Base-by-base conservation (phyloP, 2,329 filamentous ascomycete species). In the Tolypocladium tropicale region DNA sequence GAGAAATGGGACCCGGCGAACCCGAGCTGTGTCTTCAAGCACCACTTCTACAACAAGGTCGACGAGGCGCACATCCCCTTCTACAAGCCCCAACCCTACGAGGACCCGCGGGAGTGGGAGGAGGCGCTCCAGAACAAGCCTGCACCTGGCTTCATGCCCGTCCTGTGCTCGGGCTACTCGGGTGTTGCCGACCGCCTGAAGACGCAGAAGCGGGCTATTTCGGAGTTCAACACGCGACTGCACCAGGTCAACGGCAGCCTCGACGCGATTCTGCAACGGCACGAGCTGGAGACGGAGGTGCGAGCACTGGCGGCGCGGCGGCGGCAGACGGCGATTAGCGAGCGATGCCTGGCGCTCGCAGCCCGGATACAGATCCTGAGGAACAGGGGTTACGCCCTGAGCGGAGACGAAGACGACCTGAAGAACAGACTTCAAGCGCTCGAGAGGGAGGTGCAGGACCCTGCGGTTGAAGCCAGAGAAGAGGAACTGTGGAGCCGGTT, bases 11-110 rank as follows among this genome's bases (percentile, higher is more conserved):
- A 88, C 59, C 84, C 88, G 1, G 71, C 78, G 30, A 81, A 78
- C 68, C 78, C 83, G 25, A 83, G 83, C 67, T 91, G 88, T 64
- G 82, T 81, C 32, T 90, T 94, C 74, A 88, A 90, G 70, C 78
- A 88, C 67, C 93, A 93, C 75, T 90, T 94, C 70, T 95, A 94
- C 78, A 94, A 94, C 73, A 84, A 89, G 62, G 88, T 92, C 60
- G 85, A 88, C 60, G 83, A 88, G 64, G 81, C 83, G 54, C 80
- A 81, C 67, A 85, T 87, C n/a, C 88, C 88, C 12, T 91, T 88
- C 70, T 92, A 88, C 70, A 82, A 85, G 60, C 88, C 88, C 2
- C 77, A 81, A 18, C 75, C 83, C 1, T 77, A 82, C 62, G 90
- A 94, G 67, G 85, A 92, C 66, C 82, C 86, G 39, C 81, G 83